These are phyloP conservation scores for Microbotryum intermedium DNA, from an alignment of 1,284 basidiomycete species.

Conservation along the genomic window DNA sequence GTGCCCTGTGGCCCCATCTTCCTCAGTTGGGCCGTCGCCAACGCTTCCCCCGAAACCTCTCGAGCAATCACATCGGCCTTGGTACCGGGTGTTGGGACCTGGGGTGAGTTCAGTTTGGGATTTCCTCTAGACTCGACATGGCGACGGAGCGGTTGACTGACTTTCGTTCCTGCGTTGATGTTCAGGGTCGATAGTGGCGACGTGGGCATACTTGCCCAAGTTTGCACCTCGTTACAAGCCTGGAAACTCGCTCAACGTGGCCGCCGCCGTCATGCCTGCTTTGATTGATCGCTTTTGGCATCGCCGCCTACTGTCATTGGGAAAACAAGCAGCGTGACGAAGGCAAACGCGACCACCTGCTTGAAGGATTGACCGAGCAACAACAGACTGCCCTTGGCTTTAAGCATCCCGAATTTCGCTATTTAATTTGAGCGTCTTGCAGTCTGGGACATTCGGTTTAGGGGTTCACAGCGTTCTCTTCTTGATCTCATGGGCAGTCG, in stretches of 20 bases:
- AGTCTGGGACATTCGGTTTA: no score
- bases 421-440: conserved; percentile 4
- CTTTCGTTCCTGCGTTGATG: neutral
- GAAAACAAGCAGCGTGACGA: conserved; percentile 29
- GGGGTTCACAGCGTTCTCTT: no score
- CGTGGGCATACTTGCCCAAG: conserved; percentile 24
- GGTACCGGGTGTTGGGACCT: conserved; percentile 19
- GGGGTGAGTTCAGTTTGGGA: conserved; percentile 5
- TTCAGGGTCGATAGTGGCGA: conserved; percentile 7
- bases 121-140: conserved; percentile 2
- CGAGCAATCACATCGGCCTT: conserved; percentile 28
- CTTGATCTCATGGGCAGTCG: no score
- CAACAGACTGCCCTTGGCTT: conserved; percentile 23
- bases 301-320: conserved; percentile 20
- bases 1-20: conserved; percentile 19
- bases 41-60: conserved; percentile 22
- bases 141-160: neutral
- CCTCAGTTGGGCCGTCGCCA: conserved; percentile 25
- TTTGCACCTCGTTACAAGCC: conserved; percentile 9
- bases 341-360: conserved; percentile 28
- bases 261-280: neutral
- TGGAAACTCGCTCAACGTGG: conserved; percentile 23
- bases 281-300: conserved; percentile 2
- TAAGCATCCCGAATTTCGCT: conserved; percentile 28
- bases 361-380: conserved; percentile 25